Conservation (phyloP, 306 rosid species). For the Arachis stenosperma region DNA sequence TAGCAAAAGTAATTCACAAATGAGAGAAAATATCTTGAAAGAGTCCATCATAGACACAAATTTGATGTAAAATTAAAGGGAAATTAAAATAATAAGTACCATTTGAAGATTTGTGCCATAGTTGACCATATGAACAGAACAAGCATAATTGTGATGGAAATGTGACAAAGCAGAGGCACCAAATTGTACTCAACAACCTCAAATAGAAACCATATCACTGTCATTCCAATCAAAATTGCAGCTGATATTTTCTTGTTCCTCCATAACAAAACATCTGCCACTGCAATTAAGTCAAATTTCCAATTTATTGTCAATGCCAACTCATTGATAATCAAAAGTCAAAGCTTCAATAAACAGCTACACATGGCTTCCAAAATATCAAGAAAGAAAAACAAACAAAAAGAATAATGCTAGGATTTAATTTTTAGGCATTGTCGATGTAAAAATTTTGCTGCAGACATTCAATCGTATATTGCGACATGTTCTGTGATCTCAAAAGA, state of each 20-base stretch:
- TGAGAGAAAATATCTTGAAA: slow-evolving; percentile 1
- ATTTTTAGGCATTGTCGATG: too few species aligned
- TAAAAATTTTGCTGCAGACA: too few species aligned
- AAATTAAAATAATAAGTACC: slow-evolving; percentile 43
- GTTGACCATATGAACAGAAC: slow-evolving; percentile 69
- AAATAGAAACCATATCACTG: slow-evolving; percentile 76
- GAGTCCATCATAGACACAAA: background rate
- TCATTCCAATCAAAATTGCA: slow-evolving; percentile 61
- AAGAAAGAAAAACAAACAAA: background rate
- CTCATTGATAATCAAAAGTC: slow-evolving; percentile 13
- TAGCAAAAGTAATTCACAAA: background rate
- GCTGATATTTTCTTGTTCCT: slow-evolving; percentile 55
- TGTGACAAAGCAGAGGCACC: slow-evolving; percentile 67
- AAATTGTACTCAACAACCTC: slow-evolving; percentile 75
- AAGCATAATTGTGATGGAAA: slow-evolving; percentile 68
- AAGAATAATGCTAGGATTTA: too few species aligned
- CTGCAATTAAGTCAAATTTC: slow-evolving; percentile 45
- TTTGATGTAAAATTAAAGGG: slow-evolving; percentile 4
- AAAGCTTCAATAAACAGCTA: background rate
- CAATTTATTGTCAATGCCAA: slow-evolving; percentile 26
- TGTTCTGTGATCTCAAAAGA: background rate
- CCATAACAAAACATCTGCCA: slow-evolving; percentile 79
- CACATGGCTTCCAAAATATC: background rate
- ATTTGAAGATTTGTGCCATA: slow-evolving; percentile 51
- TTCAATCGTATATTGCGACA: too few species aligned